Percentiles rank a stretch among this genome's conserved stretches.
These are phyloP conservation scores for Trichoderma sp. DNA, from an alignment of 2,329 filamentous ascomycete species.

Conservation along the genomic window DNA sequence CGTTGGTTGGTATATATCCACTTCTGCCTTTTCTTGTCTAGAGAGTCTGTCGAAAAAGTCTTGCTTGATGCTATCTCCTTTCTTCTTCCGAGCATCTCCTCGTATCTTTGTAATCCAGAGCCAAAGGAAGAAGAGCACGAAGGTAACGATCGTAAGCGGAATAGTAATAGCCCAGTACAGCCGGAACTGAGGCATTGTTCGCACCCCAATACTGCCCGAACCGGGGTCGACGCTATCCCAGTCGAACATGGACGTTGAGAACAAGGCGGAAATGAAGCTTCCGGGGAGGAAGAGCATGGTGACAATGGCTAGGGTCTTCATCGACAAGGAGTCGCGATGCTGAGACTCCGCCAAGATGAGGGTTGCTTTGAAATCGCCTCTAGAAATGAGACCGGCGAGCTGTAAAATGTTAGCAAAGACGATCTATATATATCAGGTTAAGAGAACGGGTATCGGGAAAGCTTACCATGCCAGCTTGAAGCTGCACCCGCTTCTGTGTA, in stretches of 20 bases:
- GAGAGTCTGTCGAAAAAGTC: not conserved
- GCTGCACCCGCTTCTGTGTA: conserved; percentile 36
- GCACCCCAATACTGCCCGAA: conserved; percentile 29
- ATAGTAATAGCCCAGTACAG: conserved; percentile 42
- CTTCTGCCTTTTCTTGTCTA: conserved; percentile 1
- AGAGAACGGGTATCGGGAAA: not conserved
- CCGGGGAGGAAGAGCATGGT: conserved; percentile 44
- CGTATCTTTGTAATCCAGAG: conserved; percentile 34
- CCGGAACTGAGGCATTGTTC: conserved; percentile 35
- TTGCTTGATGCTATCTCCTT: not conserved
- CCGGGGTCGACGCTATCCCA: conserved; percentile 29
- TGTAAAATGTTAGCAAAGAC: conserved; percentile 21
- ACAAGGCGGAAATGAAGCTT: conserved; percentile 42
- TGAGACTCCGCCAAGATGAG: conserved; percentile 31
- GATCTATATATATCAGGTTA: too few species aligned
- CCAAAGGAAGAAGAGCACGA: conserved; percentile 36
- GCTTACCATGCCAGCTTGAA: conserved; percentile 40
- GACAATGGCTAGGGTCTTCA: conserved; percentile 43
- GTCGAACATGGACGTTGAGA: conserved; percentile 36
- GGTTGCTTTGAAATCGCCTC: conserved; percentile 36
- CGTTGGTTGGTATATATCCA: not conserved
- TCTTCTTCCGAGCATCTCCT: too few species aligned
- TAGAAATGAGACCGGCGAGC: conserved; percentile 39
- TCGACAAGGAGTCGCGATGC: conserved; percentile 41
- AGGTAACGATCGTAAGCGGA: conserved; percentile 37